Conservation (phyloP, 1,139 yeast genomes). For the Saccharomyces hybrid region DNA sequence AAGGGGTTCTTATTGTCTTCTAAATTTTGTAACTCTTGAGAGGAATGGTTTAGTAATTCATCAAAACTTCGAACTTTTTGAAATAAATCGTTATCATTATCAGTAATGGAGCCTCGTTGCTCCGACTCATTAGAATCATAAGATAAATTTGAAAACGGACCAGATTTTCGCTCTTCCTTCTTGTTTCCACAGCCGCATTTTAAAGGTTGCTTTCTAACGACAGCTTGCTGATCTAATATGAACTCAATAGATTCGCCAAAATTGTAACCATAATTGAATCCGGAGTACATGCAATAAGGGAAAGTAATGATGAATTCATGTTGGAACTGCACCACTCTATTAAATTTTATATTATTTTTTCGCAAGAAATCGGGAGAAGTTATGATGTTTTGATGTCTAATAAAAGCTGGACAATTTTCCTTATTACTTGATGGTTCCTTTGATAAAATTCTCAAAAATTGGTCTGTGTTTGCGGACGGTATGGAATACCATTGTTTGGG, state of each 20-base stretch:
- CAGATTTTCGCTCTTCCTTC: conserved; percentile 65
- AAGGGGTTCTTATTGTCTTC: background rate
- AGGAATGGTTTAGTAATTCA: conserved; percentile 17
- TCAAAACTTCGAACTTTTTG: conserved; percentile 15
- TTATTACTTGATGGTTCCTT: background rate
- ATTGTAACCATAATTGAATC: conserved; percentile 76
- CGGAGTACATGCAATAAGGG: conserved; percentile 80
- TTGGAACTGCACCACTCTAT: conserved; percentile 57
- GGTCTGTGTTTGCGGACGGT: conserved; percentile 31
- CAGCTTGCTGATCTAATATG: conserved; percentile 75
- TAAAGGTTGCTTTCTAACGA: conserved; percentile 48
- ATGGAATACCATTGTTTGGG: conserved; percentile 88
- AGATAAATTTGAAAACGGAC: background rate
- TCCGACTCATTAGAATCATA: background rate
- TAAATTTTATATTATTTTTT: conserved; percentile 49
- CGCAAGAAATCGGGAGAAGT: conserved; percentile 59
- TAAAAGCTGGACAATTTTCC: background rate
- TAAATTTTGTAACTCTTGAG: conserved; percentile 5
- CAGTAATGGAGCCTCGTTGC: background rate
- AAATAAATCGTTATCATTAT: conserved; percentile 8
- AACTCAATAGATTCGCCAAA: conserved; percentile 78
- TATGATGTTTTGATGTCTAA: conserved; percentile 21
- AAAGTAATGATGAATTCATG: conserved; percentile 71
- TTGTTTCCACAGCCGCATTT: conserved; percentile 68
- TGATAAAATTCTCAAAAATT: conserved; percentile 29